Percentiles rank a stretch among this genome's conserved stretches.
Evolutionary conservation across 2,329 filamentous ascomycete species (phyloP).

Genomic region (Berkeleyomyces basicola): DNA sequence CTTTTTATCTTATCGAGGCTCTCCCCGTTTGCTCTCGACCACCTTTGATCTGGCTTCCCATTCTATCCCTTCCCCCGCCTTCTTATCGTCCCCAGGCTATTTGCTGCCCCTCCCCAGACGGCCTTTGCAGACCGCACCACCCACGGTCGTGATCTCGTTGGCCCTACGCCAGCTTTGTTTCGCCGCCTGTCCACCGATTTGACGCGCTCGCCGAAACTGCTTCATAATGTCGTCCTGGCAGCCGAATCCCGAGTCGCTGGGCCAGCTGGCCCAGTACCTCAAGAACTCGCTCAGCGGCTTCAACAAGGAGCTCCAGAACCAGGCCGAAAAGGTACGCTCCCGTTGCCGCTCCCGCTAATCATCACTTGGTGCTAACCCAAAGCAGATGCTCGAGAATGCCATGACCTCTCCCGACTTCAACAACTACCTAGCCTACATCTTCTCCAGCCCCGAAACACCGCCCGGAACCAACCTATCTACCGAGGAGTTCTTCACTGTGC

Average conservation of each 20-base stretch:
- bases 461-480: slow-evolving; percentile 40
- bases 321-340: slow-evolving; percentile 63
- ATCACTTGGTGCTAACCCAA: not conserved
- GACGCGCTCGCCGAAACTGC: not conserved
- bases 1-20: not conserved
- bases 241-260: slow-evolving; percentile 70
- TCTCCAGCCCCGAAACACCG: slow-evolving; percentile 52
- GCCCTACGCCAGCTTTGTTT: not conserved
- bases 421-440: slow-evolving; percentile 89
- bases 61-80: not conserved
- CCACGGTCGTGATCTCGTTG: not conserved
- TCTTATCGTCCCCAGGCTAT: not conserved
- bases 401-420: slow-evolving; percentile 83
- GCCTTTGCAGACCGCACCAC: not conserved
- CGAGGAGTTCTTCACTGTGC: slow-evolving; percentile 55
- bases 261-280: slow-evolving; percentile 75
- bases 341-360: not conserved
- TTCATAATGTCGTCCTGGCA: slow-evolving; percentile 67
- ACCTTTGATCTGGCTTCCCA: not conserved
- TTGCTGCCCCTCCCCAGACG: not conserved
- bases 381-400: slow-evolving; percentile 81
- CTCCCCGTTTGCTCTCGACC: not conserved
- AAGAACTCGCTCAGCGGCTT: slow-evolving; percentile 82
- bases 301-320: slow-evolving; percentile 65
- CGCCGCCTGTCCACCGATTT: not conserved